phyloP scores from a whole-genome alignment of 2,329 filamentous ascomycete species.

The Kalmusia sp. region DNA sequence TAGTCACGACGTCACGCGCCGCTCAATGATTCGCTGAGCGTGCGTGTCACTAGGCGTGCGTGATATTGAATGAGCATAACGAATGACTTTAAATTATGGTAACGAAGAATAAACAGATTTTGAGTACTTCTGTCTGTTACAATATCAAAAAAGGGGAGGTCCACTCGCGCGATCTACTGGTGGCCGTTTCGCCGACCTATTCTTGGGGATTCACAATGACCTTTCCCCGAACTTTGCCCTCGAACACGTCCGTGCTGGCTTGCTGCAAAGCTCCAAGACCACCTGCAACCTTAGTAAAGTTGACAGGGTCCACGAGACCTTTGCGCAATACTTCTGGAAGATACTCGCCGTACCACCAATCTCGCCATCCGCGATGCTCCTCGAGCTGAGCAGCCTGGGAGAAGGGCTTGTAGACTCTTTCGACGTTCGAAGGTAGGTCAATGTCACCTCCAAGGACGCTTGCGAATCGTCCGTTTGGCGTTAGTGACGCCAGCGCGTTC shows the following conservation, averaged over 20 bases:
- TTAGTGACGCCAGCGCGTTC: constrained; percentile 28
- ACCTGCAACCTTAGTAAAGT: constrained; percentile 29
- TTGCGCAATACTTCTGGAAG: constrained; percentile 29
- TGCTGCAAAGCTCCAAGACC: constrained; percentile 29
- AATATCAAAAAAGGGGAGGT: not conserved
- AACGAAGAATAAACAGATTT: not conserved
- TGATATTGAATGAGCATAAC: not conserved
- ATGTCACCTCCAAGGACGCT: constrained; percentile 29
- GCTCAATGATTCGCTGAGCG: too few species aligned
- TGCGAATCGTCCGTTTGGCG: constrained; percentile 27
- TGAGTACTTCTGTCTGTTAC: not conserved
- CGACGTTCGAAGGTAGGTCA: constrained; percentile 30
- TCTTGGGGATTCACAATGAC: constrained; percentile 34
- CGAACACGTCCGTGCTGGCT: constrained; percentile 30
- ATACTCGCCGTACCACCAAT: constrained; percentile 35
- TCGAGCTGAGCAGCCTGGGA: constrained; percentile 34
- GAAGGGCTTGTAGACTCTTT: constrained; percentile 32
- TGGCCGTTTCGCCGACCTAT: constrained; percentile 11
- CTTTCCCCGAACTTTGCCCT: constrained; percentile 30
- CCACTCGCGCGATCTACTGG: not conserved
- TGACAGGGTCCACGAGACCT: constrained; percentile 28
- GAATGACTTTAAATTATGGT: not conserved
- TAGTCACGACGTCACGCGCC: too few species aligned
- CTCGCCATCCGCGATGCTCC: constrained; percentile 25
- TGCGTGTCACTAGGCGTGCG: too few species aligned